Percentiles rank a stretch among this genome's conserved stretches.
phyloP scores from a whole-genome alignment of 257 asterid genomes.

The Ajuga chamaepitys region DNA sequence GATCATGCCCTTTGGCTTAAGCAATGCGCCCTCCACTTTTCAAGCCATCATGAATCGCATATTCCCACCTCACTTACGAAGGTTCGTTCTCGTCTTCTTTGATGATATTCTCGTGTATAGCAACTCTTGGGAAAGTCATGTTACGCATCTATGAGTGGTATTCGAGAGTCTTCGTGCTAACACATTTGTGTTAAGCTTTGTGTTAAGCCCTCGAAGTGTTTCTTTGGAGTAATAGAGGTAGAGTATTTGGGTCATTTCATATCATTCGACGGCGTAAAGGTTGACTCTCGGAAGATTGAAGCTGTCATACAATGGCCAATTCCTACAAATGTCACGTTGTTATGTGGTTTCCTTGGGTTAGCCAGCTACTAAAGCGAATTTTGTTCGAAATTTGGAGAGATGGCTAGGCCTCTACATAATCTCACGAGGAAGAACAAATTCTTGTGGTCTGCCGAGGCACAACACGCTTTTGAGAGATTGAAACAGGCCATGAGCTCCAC shows the following conservation, averaged over 20 bases:
- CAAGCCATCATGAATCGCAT: too few species aligned
- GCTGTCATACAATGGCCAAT: too few species aligned
- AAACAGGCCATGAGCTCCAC: not conserved
- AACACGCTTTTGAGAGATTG: not conserved
- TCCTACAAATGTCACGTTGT: too few species aligned
- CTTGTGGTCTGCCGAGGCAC: not conserved
- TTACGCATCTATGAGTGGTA: not conserved
- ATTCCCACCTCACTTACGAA: too few species aligned
- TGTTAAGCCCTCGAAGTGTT: too few species aligned
- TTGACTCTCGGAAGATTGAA: too few species aligned
- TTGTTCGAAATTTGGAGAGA: not conserved
- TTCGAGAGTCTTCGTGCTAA: not conserved
- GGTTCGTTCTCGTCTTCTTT: not conserved
- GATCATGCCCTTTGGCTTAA: not conserved
- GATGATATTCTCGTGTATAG: not conserved
- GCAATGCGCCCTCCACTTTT: not conserved
- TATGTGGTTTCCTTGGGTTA: not conserved
- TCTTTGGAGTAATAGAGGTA: too few species aligned
- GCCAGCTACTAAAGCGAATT: not conserved
- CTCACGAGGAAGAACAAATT: not conserved
- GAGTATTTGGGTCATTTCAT: too few species aligned
- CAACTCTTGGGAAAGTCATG: not conserved
- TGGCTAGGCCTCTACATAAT: not conserved
- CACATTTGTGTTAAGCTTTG: too few species aligned
- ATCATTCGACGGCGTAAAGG: too few species aligned